Conservation (phyloP, 352 stramenopile genomes). For the Phytophthora sp. region DNA sequence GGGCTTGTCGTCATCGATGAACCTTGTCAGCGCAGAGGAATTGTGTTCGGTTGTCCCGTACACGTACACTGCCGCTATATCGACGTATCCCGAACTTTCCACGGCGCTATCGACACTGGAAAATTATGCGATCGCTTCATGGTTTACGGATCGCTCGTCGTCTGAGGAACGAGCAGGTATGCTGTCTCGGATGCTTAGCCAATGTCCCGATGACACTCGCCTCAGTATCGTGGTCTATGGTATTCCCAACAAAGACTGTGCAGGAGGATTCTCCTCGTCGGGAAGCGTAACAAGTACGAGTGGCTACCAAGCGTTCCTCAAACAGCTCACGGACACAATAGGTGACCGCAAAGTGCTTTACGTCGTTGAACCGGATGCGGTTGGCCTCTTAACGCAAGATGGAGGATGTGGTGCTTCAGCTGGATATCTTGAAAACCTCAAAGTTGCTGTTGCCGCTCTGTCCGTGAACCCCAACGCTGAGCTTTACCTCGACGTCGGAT, state of each 20-base stretch:
- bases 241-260: constrained; percentile 78
- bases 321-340: constrained; percentile 43
- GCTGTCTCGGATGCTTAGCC: constrained; percentile 35
- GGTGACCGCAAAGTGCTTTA: constrained; percentile 67
- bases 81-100: constrained; percentile 43
- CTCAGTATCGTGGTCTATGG: constrained; percentile 76
- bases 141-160: constrained; percentile 61
- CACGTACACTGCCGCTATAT: constrained; percentile 50
- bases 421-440: constrained; percentile 61
- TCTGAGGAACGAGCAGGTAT: constrained; percentile 35
- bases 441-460: constrained; percentile 48
- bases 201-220: constrained; percentile 41
- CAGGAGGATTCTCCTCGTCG: constrained; percentile 45
- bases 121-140: constrained; percentile 62
- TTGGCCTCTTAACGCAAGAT: constrained; percentile 50
- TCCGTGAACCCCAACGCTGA: constrained; percentile 66
- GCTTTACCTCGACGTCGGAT: constrained; percentile 74
- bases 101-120: constrained; percentile 55
- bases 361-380: constrained; percentile 68
- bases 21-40: constrained; percentile 13
- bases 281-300: constrained; percentile 40
- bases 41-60: constrained; percentile 54
- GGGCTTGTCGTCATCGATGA: background rate
- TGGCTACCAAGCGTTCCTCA: constrained; percentile 56
- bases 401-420: constrained; percentile 42